Conservation (phyloP, 306 rosid species). For the Coriaria nepalensis region DNA sequence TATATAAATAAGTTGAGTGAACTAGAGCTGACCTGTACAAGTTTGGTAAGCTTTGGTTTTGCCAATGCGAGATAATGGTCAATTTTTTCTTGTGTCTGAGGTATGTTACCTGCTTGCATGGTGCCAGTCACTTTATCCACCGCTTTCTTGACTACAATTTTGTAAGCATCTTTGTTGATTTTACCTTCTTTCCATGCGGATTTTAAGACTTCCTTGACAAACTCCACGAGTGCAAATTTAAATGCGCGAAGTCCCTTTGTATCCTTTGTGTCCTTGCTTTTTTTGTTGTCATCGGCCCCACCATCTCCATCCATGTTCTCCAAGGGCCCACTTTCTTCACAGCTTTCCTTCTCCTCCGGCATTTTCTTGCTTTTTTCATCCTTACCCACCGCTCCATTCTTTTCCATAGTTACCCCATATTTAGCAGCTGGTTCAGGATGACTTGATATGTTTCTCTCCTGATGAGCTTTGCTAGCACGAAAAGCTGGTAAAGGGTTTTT, state of each 20-base stretch:
- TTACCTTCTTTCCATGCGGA: constrained; percentile 93
- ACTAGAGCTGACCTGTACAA: constrained; percentile 60
- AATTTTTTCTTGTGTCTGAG: constrained; percentile 87
- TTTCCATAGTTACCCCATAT: constrained; percentile 22
- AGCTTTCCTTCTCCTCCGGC: constrained; percentile 20
- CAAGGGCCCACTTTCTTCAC: constrained; percentile 27
- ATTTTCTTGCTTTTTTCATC: constrained; percentile 23
- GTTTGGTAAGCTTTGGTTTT: constrained; percentile 77
- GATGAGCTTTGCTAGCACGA: constrained; percentile 16
- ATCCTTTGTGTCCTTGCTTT: constrained; percentile 61
- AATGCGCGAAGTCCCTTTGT: constrained; percentile 64
- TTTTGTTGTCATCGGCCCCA: constrained; percentile 56
- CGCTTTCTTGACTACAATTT: constrained; percentile 84
- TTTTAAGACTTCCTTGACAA: constrained; percentile 78
- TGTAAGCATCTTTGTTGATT: constrained; percentile 74
- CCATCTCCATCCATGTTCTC: constrained; percentile 34
- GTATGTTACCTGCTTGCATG: constrained; percentile 49
- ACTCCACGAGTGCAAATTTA: constrained; percentile 77
- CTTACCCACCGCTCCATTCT: constrained; percentile 23
- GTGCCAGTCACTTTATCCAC: constrained; percentile 77
- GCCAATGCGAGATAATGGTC: constrained; percentile 67
- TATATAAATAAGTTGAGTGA: too few relatives aligned
- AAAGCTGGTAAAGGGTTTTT: constrained; percentile 24
- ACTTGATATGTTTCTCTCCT: constrained; percentile 21
- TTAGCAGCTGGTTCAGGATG: constrained; percentile 27